These are phyloP conservation scores for Sphagnum fallax DNA, from an alignment of 228 moss, liverwort and hornwort genomes.

Conservation along the genomic window DNA sequence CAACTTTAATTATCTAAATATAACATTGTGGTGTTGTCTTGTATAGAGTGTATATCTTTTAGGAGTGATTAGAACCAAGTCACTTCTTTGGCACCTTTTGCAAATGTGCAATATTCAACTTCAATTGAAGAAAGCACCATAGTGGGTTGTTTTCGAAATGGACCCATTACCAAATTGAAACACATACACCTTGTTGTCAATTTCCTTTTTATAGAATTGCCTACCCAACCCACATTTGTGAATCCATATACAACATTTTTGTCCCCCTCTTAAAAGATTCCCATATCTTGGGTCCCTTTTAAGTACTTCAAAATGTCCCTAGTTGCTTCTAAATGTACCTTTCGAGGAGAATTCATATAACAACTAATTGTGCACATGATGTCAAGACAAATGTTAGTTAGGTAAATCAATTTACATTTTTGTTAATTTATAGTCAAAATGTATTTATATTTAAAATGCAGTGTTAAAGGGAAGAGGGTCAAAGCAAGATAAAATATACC, in stretches of 20 bases:
- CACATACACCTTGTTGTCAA: not conserved
- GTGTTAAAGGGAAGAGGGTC: too few species aligned
- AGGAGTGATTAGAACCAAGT: not conserved
- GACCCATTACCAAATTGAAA: not conserved
- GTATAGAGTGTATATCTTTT: too few species aligned
- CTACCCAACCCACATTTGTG: conserved; percentile 1
- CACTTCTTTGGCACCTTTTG: not conserved
- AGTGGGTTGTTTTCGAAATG: conserved; percentile 1
- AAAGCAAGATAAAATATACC: too few species aligned
- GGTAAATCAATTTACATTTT: not conserved
- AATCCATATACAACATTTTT: not conserved
- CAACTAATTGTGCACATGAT: not conserved
- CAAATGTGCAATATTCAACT: not conserved
- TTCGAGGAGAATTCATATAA: not conserved
- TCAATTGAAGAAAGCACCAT: not conserved
- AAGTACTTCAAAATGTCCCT: not conserved
- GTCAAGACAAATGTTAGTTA: not conserved
- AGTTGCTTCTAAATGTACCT: not conserved
- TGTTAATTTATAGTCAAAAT: too few species aligned
- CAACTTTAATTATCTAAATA: not conserved
- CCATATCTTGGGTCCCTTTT: not conserved
- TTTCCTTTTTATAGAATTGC: not conserved
- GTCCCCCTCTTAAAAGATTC: not conserved
- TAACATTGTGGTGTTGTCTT: not conserved
- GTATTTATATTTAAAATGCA: not conserved